Percentiles rank a stretch among this genome's conserved stretches.
phyloP scores from a whole-genome alignment of 202 grass and related monocot genomes.

The Schoenoplectus tabernaemontani region DNA sequence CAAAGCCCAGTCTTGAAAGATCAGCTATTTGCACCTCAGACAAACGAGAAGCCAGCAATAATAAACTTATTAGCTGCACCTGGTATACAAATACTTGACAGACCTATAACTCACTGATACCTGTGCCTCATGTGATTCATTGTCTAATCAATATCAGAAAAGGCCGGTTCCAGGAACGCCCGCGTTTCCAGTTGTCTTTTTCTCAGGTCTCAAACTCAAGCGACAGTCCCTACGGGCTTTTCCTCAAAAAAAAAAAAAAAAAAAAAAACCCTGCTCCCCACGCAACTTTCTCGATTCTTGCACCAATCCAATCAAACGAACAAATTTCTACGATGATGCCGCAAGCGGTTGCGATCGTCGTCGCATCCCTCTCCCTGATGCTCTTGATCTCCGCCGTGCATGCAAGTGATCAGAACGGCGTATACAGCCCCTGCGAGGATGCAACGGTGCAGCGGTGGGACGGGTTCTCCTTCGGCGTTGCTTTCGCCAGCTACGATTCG shows the following conservation, averaged over 20 bases:
- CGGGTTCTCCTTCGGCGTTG: slow-evolving; percentile 83
- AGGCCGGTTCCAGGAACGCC: neutral
- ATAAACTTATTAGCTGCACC: too few relatives aligned
- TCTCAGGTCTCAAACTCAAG: neutral
- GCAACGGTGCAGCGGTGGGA: slow-evolving; percentile 52
- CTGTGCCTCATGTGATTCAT: neutral
- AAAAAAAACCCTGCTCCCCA: neutral
- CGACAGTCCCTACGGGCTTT: too few relatives aligned
- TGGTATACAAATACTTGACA: neutral
- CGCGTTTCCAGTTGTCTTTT: slow-evolving; percentile 9
- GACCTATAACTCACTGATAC: too few relatives aligned
- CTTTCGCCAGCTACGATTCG: slow-evolving; percentile 40
- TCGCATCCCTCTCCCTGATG: neutral
- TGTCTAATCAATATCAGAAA: neutral
- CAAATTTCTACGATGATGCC: neutral
- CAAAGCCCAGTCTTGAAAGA: neutral
- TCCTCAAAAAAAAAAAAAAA: too few relatives aligned
- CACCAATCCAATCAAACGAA: neutral
- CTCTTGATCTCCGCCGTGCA: neutral
- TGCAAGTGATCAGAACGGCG: slow-evolving; percentile 41
- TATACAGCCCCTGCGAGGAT: slow-evolving; percentile 73
- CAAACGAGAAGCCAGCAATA: neutral
- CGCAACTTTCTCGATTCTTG: neutral
- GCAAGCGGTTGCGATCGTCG: neutral
- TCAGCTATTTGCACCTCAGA: neutral